Evolutionary conservation across 176 grass and related monocot genomes (phyloP).

Genomic region (Phoenix roebelenii): DNA sequence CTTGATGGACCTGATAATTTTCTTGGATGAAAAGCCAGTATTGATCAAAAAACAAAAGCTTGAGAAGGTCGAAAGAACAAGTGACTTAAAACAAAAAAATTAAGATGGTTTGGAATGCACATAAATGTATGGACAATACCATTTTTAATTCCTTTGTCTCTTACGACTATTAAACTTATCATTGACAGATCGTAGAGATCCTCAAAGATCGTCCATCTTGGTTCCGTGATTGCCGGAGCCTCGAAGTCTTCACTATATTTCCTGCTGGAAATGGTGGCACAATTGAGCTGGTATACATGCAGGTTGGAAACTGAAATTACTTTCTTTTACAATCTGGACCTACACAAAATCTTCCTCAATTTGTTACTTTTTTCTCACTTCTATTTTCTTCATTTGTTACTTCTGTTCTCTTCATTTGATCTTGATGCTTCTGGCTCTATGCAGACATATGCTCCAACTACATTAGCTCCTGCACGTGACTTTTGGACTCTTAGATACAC

Average conservation of each 20-base stretch:
- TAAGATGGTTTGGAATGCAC: too few species aligned
- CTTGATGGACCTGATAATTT: too few species aligned
- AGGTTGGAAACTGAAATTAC: slow-evolving; percentile 37
- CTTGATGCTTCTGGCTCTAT: slow-evolving; percentile 1
- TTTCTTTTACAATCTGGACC: neutral
- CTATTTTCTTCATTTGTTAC: neutral
- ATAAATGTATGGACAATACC: too few species aligned
- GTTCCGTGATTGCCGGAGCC: slow-evolving; percentile 91
- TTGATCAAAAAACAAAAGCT: too few species aligned
- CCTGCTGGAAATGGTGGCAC: slow-evolving; percentile 90
- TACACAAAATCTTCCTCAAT: neutral
- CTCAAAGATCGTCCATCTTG: slow-evolving; percentile 86
- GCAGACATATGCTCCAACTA: slow-evolving; percentile 94
- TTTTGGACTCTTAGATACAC: slow-evolving; percentile 97
- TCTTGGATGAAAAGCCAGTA: too few species aligned
- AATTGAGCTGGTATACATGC: slow-evolving; percentile 90
- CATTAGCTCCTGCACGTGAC: slow-evolving; percentile 83
- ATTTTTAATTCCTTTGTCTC: slow-evolving; percentile 5
- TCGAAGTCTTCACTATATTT: slow-evolving; percentile 78
- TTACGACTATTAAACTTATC: slow-evolving; percentile 12
- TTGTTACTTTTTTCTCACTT: neutral
- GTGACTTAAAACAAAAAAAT: too few species aligned
- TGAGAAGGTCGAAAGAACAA: too few species aligned
- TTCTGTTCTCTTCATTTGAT: slow-evolving; percentile 10
- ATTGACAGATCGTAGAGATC: slow-evolving; percentile 64